Conservation (phyloP, 2,329 filamentous ascomycete genomes). For the Dactylonectria estremocensis region DNA sequence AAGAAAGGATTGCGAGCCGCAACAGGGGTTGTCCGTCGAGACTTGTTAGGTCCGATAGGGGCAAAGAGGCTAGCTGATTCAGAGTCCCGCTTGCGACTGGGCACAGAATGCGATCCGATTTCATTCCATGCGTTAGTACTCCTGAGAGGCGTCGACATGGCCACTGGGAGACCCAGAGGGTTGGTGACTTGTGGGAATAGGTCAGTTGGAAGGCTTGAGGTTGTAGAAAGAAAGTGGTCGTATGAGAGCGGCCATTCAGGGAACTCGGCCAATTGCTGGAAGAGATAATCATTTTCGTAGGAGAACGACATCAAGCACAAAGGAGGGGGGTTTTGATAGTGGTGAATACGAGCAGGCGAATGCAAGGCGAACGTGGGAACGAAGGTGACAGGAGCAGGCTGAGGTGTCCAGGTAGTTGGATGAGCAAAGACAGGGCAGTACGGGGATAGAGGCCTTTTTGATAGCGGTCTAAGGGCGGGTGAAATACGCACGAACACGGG, state of each 20-base stretch:
- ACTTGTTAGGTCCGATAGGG: conserved; percentile 48
- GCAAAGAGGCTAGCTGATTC: conserved; percentile 37
- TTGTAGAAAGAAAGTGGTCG: neutral
- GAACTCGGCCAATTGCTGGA: conserved; percentile 2
- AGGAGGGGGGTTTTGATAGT: neutral
- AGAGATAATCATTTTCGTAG: neutral
- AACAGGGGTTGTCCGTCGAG: conserved; percentile 51
- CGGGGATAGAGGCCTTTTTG: neutral
- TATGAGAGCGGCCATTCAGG: neutral
- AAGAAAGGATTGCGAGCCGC: conserved; percentile 24
- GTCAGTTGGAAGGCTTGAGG: conserved; percentile 28
- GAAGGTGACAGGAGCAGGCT: neutral
- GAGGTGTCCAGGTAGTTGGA: neutral
- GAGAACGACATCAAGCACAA: neutral
- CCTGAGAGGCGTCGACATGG: conserved; percentile 43
- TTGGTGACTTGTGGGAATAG: conserved; percentile 23
- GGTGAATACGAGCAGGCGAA: neutral
- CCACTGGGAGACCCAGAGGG: conserved; percentile 17
- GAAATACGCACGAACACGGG: neutral
- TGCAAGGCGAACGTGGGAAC: too few species aligned
- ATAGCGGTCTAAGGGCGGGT: neutral
- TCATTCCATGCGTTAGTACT: conserved; percentile 28
- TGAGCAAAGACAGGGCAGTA: neutral
- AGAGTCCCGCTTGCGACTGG: conserved; percentile 51
- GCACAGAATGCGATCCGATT: conserved; percentile 40